Conservation (phyloP, 2,329 filamentous ascomycete genomes). For the Colletotrichum sp. region DNA sequence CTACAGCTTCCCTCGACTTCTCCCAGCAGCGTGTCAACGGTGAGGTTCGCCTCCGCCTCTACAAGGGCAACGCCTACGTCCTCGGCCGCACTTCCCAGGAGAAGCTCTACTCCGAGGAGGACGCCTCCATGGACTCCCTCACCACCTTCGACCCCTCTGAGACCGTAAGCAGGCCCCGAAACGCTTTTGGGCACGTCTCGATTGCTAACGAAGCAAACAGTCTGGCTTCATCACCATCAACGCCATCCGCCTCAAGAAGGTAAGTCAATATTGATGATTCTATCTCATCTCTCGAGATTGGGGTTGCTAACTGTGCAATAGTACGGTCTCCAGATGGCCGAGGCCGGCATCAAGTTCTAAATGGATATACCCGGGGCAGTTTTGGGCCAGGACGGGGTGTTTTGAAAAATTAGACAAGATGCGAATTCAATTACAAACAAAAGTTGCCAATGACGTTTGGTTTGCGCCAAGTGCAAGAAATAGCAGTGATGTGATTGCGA, state of each 20-base stretch:
- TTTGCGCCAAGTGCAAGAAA: neutral
- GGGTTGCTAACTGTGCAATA: slow-evolving; percentile 23
- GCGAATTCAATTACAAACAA: neutral
- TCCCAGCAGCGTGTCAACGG: slow-evolving; percentile 23
- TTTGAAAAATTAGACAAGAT: neutral
- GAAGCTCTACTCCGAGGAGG: slow-evolving; percentile 56
- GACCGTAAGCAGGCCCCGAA: slow-evolving; percentile 27
- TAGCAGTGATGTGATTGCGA: neutral
- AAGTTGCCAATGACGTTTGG: neutral
- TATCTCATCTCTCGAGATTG: neutral
- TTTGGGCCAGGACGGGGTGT: neutral
- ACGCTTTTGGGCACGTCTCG: neutral
- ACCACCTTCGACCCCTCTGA: slow-evolving; percentile 46
- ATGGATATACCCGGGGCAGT: neutral
- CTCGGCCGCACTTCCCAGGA: slow-evolving; percentile 48
- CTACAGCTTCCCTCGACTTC: slow-evolving; percentile 16
- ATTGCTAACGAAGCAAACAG: neutral
- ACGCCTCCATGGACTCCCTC: slow-evolving; percentile 56
- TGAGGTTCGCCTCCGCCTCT: slow-evolving; percentile 32
- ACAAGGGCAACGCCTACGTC: slow-evolving; percentile 49
- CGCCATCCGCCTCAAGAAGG: slow-evolving; percentile 65
- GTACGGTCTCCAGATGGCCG: slow-evolving; percentile 47
- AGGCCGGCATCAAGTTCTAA: slow-evolving; percentile 31
- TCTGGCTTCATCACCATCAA: slow-evolving; percentile 70
- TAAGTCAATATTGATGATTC: neutral